phyloP scores from a whole-genome alignment of 768 basidiomycete species.

The Russula foetens region DNA sequence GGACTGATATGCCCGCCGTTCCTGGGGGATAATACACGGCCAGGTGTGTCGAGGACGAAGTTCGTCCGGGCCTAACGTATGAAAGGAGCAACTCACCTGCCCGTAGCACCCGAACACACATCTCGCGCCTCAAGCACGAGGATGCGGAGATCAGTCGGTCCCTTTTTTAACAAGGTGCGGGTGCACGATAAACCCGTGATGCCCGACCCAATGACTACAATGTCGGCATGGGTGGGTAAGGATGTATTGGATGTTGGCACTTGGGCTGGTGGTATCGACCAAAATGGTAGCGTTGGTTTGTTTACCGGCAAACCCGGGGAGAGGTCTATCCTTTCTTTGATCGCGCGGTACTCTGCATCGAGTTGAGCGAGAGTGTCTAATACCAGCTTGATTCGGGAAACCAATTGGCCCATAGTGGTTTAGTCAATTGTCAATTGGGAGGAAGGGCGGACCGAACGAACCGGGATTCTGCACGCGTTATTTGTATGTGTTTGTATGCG shows the following conservation, averaged over 20 bases:
- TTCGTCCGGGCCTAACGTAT: too few relatives aligned
- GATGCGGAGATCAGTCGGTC: conserved; percentile 31
- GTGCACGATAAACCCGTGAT: conserved; percentile 62
- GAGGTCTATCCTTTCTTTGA: conserved; percentile 26
- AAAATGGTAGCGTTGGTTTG: conserved; percentile 52
- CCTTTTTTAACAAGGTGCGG: conserved; percentile 40
- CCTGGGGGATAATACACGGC: conserved; percentile 27
- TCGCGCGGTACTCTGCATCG: conserved; percentile 3
- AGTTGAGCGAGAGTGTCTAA: neutral
- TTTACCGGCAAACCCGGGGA: conserved; percentile 50
- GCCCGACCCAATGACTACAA: conserved; percentile 72
- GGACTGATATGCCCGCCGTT: conserved; percentile 68
- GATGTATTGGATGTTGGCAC: conserved; percentile 30
- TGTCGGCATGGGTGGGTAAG: conserved; percentile 47
- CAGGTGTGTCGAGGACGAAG: neutral
- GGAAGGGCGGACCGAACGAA: neutral
- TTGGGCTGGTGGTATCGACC: conserved; percentile 47
- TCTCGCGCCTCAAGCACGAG: conserved; percentile 81
- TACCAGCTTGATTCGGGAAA: conserved; percentile 4
- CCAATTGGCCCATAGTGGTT: conserved; percentile 8
- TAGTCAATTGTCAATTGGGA: too few relatives aligned
- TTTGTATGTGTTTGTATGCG: neutral
- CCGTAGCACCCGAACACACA: conserved; percentile 66
- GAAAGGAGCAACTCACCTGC: conserved; percentile 36
- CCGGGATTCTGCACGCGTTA: neutral